These are phyloP conservation scores for Rubia peregrina DNA, from an alignment of 305 asterid genomes.

Conservation along the genomic window DNA sequence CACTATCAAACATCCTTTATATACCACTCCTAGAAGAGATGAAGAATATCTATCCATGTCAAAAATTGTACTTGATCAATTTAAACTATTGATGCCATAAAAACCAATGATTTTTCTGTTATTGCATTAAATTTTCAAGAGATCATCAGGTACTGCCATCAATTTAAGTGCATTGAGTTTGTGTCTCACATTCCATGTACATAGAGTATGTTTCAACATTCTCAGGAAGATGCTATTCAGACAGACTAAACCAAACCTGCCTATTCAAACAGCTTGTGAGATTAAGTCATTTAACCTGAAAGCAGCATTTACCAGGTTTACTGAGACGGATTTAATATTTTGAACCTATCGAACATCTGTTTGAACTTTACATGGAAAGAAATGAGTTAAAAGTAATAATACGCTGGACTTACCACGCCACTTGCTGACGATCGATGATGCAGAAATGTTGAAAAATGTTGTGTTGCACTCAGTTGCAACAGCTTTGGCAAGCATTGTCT, in stretches of 20 bases:
- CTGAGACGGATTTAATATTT: neutral
- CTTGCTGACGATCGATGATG: conserved; percentile 96
- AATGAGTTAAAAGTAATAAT: neutral
- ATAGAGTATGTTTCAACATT: neutral
- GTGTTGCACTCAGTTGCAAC: conserved; percentile 98
- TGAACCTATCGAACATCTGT: neutral
- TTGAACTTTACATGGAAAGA: neutral
- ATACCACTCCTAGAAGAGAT: neutral
- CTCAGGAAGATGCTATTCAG: neutral
- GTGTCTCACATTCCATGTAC: neutral
- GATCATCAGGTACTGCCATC: neutral
- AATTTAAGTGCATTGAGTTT: neutral
- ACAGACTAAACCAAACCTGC: neutral
- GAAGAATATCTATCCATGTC: neutral
- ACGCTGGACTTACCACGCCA: conserved; percentile 75
- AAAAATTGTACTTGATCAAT: neutral
- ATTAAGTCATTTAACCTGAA: neutral
- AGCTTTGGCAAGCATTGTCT: conserved; percentile 99
- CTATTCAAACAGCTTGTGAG: neutral
- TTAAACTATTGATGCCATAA: neutral
- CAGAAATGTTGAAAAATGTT: conserved; percentile 95
- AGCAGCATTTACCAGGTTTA: neutral
- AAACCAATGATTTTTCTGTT: neutral
- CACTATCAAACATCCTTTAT: neutral
- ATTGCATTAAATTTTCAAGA: neutral